These are phyloP conservation scores for Sequoiadendron giganteum DNA, from an alignment of 75 land plant species.

Conservation along the genomic window DNA sequence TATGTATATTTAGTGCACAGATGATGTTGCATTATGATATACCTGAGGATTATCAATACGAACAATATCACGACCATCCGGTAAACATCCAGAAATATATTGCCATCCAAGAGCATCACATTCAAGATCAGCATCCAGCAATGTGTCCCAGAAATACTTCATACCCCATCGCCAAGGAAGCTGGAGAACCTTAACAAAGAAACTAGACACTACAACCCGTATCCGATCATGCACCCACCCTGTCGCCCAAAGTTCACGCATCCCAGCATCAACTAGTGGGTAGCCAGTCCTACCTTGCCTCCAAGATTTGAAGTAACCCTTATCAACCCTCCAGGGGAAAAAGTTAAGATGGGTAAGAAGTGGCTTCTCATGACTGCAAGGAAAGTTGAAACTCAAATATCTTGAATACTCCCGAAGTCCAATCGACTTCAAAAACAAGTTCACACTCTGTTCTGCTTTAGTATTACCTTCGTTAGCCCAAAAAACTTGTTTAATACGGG, in stretches of 20 bases:
- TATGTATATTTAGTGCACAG: not conserved
- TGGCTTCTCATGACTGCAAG: conserved; percentile 89
- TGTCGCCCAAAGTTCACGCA: conserved; percentile 99
- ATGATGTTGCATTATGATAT: not conserved
- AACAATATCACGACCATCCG: conserved; percentile 89
- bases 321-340: conserved; percentile 89
- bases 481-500: conserved; percentile 72
- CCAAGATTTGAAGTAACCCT: conserved; percentile 87
- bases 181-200: conserved; percentile 85
- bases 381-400: conserved; percentile 90
- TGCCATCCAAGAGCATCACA: conserved; percentile 95
- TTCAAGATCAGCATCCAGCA: conserved; percentile 91
- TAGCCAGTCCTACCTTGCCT: conserved; percentile 97
- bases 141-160: conserved; percentile 98
- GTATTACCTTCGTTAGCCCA: conserved; percentile 93
- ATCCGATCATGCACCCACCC: conserved; percentile 98
- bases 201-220: conserved; percentile 92
- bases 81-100: conserved; percentile 81
- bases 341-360: conserved; percentile 84
- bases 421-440: conserved; percentile 81
- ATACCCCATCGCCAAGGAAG: conserved; percentile 99
- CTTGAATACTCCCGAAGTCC: conserved; percentile 95
- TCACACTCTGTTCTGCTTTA: conserved; percentile 81
- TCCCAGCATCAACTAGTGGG: conserved; percentile 97
- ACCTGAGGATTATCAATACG: conserved; percentile 79